phyloP scores from a whole-genome alignment of 2,329 filamentous ascomycete species.

The Phialophora tarda region DNA sequence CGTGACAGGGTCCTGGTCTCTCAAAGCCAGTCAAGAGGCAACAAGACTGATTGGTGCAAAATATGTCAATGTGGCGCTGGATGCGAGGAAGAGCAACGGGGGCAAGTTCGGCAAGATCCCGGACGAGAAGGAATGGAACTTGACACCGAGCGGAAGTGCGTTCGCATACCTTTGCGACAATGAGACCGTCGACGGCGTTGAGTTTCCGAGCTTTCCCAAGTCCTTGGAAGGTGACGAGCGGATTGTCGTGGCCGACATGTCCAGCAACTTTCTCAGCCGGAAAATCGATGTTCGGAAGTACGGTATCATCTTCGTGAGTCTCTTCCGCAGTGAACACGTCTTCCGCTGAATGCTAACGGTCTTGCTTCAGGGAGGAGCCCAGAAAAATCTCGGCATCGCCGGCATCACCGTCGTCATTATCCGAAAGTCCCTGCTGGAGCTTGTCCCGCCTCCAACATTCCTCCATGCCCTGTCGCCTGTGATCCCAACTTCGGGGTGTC shows the following conservation, averaged over 20 bases:
- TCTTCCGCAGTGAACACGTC: neutral
- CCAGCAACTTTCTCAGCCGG: slow-evolving; percentile 87
- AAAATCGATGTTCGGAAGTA: slow-evolving; percentile 78
- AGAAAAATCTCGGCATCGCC: slow-evolving; percentile 89
- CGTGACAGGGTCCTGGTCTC: slow-evolving; percentile 87
- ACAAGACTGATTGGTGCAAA: slow-evolving; percentile 75
- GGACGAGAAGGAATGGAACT: slow-evolving; percentile 76
- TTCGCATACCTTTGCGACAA: slow-evolving; percentile 93
- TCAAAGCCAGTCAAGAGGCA: slow-evolving; percentile 87
- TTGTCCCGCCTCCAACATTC: slow-evolving; percentile 70
- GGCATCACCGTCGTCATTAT: slow-evolving; percentile 87
- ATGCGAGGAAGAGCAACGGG: slow-evolving; percentile 66
- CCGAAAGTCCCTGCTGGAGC: slow-evolving; percentile 75
- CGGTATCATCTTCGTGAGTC: slow-evolving; percentile 77
- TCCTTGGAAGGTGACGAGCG: slow-evolving; percentile 63
- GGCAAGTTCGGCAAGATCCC: slow-evolving; percentile 90
- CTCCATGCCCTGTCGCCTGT: slow-evolving; percentile 77
- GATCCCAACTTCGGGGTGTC: slow-evolving; percentile 56
- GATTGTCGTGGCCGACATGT: slow-evolving; percentile 92
- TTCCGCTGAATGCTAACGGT: slow-evolving; percentile 2
- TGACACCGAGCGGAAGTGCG: slow-evolving; percentile 64
- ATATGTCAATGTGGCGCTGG: slow-evolving; percentile 76
- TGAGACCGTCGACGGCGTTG: slow-evolving; percentile 81
- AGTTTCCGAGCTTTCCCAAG: slow-evolving; percentile 77
- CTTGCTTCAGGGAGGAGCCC: slow-evolving; percentile 67